Evolutionary conservation across 352 stramenopile genomes (phyloP), one percentile per base, ranked within the genome.

Genomic region (Blastocystis sp.): DNA sequence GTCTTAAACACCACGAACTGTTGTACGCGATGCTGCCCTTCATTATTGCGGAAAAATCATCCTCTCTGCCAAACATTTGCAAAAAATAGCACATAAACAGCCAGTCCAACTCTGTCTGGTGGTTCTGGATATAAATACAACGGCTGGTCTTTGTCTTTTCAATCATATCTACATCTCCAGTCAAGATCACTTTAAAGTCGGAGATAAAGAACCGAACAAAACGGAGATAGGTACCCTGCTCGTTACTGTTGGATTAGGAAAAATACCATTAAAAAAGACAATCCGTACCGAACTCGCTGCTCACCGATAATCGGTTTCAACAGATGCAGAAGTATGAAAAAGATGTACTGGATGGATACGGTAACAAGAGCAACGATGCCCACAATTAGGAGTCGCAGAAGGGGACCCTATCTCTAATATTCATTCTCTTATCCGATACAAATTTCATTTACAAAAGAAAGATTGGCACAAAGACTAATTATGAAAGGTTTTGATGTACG

Each of bases 131-230:
- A 47, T 66, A 84, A 20, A 84, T 34, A 45, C 43, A 84, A n/a
- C 73, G 73, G 53, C 39, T 77, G 26, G 7, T 68, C 73, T 66
- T 84, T 53, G 73, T 84, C 50, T 84, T 26, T 23, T 84, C 73
- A 26, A 84, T 50, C 56, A 66, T 84, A 64, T 84, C 73, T n/a
- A 84, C 39, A 66, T 84, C 73, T 29, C 73, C 73, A 1, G 73
- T 69, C 15, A 84, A 55, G 47, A 84, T 84, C 73, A 84, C 20
- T 45, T 84, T 84, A 53, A 84, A 84, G 26, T 84, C 73, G 2
- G 47, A 47, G 20, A 84, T 84, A 45, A 84, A 84, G 47, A 84
- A 84, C 23, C 73, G 73, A n/a, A 84, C 50, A 50, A 84, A 84
- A 11, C 73, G 73, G 15, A 84, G 73, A 29, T 84, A 84, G 20